phyloP scores from a whole-genome alignment of 495 filamentous ascomycete species.

The Penicillium angulare region DNA sequence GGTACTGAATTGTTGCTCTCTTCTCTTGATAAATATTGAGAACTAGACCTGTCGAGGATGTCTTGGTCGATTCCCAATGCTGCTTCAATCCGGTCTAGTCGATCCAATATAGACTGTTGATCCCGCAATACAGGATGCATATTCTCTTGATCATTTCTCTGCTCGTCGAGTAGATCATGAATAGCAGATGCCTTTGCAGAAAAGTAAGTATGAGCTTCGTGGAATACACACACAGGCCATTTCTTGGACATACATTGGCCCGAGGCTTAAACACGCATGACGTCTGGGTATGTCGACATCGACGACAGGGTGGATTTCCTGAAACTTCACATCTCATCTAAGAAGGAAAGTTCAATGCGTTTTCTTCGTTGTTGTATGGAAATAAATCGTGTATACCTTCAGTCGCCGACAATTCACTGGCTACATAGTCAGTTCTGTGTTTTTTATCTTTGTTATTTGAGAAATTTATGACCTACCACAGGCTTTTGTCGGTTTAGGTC shows the following conservation, averaged over 20 bases:
- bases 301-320: conserved; percentile 34
- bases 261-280: conserved; percentile 42
- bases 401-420: conserved; percentile 40
- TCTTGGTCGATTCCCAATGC: conserved; percentile 30
- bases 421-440: conserved; percentile 10
- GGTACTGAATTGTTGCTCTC: conserved; percentile 15
- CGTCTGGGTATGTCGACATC: conserved; percentile 31
- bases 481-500: conserved; percentile 40
- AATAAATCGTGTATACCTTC: conserved; percentile 23
- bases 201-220: conserved; percentile 6
- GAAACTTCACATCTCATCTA: conserved; percentile 45
- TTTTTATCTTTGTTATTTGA: not conserved
- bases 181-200: conserved; percentile 30
- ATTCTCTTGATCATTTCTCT: conserved; percentile 2
- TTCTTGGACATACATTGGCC: conserved; percentile 30
- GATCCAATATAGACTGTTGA: conserved; percentile 32
- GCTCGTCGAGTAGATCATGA: conserved; percentile 19
- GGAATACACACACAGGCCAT: not conserved
- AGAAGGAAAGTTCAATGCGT: not conserved
- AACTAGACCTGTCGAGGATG: not conserved
- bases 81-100: conserved; percentile 35
- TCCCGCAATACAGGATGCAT: conserved; percentile 6
- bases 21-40: conserved; percentile 5
- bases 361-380: not conserved
- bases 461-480: conserved; percentile 29